Evolutionary conservation across 2,329 filamentous ascomycete species (phyloP).

Genomic region (Arthrinium phaeospermum): DNA sequence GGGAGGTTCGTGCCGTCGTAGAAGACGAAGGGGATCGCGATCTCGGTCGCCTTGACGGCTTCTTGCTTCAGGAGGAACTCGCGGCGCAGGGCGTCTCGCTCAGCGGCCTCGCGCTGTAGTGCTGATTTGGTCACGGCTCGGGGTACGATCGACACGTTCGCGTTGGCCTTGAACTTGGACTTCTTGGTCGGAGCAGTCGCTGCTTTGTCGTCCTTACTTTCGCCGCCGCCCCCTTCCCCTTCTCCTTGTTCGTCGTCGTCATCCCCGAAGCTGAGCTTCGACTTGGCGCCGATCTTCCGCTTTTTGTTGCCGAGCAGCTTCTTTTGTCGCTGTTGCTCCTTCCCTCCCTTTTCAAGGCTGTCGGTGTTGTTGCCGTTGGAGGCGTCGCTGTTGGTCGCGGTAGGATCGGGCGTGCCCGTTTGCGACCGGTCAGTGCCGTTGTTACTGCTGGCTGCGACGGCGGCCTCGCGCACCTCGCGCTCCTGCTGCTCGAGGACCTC

Average conservation of each 20-base stretch:
- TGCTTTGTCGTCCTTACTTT: constrained; percentile 23
- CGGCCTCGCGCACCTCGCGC: constrained; percentile 73
- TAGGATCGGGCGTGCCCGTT: constrained; percentile 52
- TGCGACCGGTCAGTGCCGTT: constrained; percentile 49
- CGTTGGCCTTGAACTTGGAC: constrained; percentile 66
- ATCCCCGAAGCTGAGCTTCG: constrained; percentile 67
- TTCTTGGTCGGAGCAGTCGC: constrained; percentile 33
- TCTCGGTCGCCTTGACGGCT: constrained; percentile 85
- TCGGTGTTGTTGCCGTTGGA: constrained; percentile 30
- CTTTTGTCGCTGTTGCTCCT: constrained; percentile 38
- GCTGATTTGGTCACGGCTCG: constrained; percentile 74
- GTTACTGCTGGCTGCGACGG: constrained; percentile 37
- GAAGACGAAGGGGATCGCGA: constrained; percentile 93
- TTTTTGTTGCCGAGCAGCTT: constrained; percentile 49
- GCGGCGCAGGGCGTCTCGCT: constrained; percentile 74
- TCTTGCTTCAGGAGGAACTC: constrained; percentile 87
- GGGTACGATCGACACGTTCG: constrained; percentile 67
- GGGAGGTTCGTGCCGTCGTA: constrained; percentile 93
- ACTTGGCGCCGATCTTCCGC: constrained; percentile 42
- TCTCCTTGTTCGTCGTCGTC: constrained; percentile 62
- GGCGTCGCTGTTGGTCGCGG: constrained; percentile 40
- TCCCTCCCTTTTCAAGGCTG: constrained; percentile 27
- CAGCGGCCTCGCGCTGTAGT: constrained; percentile 76
- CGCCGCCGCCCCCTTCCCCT: constrained; percentile 29
- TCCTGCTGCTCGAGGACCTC: constrained; percentile 93